phyloP scores from a whole-genome alignment of 768 basidiomycete species.

The Phylloporus rhodoxanthus region DNA sequence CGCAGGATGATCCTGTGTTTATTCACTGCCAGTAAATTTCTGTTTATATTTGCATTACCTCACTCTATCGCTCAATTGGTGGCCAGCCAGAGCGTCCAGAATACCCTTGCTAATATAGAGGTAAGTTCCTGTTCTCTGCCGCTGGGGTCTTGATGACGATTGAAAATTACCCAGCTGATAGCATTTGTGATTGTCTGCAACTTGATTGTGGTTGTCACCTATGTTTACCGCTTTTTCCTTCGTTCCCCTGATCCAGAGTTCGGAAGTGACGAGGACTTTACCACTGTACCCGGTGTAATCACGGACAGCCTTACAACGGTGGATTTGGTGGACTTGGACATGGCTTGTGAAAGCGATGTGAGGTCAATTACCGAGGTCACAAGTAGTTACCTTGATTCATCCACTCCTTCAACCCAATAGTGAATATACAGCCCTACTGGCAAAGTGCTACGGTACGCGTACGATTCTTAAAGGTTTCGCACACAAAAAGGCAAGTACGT shows the following conservation, averaged over 20 bases:
- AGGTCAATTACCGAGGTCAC: not conserved
- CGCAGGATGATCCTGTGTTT: constrained; percentile 4
- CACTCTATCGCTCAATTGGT: constrained; percentile 1
- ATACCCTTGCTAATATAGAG: not conserved
- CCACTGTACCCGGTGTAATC: not conserved
- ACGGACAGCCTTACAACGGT: not conserved
- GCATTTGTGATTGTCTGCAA: not conserved
- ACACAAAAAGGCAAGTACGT: not conserved
- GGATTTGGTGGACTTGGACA: not conserved
- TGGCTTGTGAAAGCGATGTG: not conserved
- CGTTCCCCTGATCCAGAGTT: not conserved
- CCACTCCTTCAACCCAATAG: not conserved
- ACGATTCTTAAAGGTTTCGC: too few relatives aligned
- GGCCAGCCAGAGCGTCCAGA: not conserved
- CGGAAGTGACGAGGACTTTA: not conserved
- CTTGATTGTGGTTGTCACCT: constrained; percentile 1
- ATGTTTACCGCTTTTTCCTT: not conserved
- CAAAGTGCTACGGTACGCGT: not conserved
- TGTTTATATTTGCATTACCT: not conserved
- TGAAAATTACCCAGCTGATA: not conserved
- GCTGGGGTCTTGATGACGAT: not conserved
- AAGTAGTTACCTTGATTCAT: not conserved
- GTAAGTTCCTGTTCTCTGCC: not conserved
- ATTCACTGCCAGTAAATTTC: not conserved
- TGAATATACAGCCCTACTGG: not conserved